Base-by-base conservation (phyloP, 2,329 filamentous ascomycete genomes). In the Cytospora piceicola region DNA sequence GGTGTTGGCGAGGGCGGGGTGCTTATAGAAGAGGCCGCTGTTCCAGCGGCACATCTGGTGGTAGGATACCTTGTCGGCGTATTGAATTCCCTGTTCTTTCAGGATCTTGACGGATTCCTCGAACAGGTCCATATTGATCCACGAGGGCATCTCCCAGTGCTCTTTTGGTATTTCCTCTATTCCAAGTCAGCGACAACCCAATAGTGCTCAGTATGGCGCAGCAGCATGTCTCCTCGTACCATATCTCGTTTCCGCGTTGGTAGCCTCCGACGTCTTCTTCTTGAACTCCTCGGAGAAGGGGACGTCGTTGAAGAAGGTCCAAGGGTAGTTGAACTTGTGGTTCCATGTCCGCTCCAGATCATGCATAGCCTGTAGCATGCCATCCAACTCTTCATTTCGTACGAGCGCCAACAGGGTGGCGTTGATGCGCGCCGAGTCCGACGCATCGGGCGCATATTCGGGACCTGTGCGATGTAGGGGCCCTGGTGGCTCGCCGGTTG, bases 1-100 rank as follows among this genome's bases (percentile, higher is more conserved):
- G 69, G 86, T 88, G 72, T 95, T 79, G 70, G 88, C 83, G 64
- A 99, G 86, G 0, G 93, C 94, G 0, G 93, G 93, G 78, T 99
- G 95, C 75, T 95, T 93, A 83, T 97, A 97, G 83, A 99, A 99
- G 78, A 98, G 85, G 74, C 95, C 95, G 74, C 92, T 96, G 81
- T 99, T 99, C 95, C 95, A 99, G 64, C 95, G 89, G 76, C 95
- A 99, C 95, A 99, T 99, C 76, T 98, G 91, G 79, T 98, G 94
- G 80, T 99, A 99, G 58, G 93, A 97, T 62, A 92, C 80, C 83
- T 91, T 92, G 72, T 88, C 85, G 73, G 92, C 92, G 77, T 99
- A 99, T 76, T 98, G 94, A 53, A 99, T 93, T 12, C 90, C 85
- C 73, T 94, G 87, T 75, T 95, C 91, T 73, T 91, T 84, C 64